A percentile compares a stretch with the other conserved stretches of the same genome.
Conservation (phyloP, 164 flowering plant genomes). For the Buxus sempervirens region DNA sequence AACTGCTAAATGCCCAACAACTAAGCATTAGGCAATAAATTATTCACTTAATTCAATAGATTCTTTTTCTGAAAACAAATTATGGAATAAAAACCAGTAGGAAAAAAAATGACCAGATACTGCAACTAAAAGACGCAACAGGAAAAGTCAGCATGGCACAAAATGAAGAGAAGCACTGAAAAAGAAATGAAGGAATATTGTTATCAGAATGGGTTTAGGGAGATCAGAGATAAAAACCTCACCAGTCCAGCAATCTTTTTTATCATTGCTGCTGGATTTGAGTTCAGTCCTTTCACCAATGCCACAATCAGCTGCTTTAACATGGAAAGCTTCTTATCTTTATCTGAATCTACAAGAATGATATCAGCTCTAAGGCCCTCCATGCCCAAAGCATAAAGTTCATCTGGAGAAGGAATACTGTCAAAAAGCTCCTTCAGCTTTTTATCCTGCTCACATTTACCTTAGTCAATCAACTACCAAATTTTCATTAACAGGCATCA, state of each 20-base stretch:
- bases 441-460: constrained; percentile 51
- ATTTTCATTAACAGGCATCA: background rate
- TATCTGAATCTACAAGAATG: constrained; percentile 78
- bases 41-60: too few species aligned
- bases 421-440: constrained; percentile 71
- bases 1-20: background rate
- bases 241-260: constrained; percentile 95
- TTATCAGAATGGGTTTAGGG: too few species aligned
- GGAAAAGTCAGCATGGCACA: background rate
- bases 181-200: background rate
- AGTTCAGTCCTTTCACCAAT: constrained; percentile 70
- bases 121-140: background rate
- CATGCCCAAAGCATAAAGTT: constrained; percentile 60
- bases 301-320: constrained; percentile 77
- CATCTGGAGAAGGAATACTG: constrained; percentile 73
- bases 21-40: background rate
- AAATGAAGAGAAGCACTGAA: background rate
- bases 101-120: background rate
- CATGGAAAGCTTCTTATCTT: constrained; percentile 87
- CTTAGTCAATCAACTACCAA: constrained; percentile 1
- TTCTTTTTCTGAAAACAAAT: background rate
- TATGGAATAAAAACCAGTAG: background rate
- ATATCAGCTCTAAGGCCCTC: constrained; percentile 74
- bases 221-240: too few species aligned
- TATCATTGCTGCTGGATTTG: constrained; percentile 80